Conservation (phyloP, 805 yeast genomes). For the Teunomyces atbi region DNA sequence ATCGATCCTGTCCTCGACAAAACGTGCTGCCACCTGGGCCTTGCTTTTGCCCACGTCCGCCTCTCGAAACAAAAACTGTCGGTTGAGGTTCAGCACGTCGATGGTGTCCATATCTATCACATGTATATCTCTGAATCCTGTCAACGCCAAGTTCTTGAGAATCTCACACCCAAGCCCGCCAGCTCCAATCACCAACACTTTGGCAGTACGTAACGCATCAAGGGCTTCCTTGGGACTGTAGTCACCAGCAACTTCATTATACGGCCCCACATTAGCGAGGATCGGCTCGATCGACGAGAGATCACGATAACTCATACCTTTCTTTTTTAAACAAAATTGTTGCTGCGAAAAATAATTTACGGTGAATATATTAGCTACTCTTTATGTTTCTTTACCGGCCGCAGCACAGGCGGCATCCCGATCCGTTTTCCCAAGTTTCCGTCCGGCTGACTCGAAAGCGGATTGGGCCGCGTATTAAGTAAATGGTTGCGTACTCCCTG, state of each 20-base stretch:
- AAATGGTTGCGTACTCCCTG: background rate
- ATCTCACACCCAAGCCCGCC: constrained; percentile 87
- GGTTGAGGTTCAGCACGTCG: constrained; percentile 70
- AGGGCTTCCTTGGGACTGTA: constrained; percentile 23
- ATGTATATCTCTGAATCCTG: constrained; percentile 65
- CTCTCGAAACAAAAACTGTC: constrained; percentile 69
- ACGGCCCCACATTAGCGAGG: constrained; percentile 34
- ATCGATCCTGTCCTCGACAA: constrained; percentile 47
- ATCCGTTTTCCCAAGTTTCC: constrained; percentile 25
- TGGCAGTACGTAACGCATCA: constrained; percentile 19
- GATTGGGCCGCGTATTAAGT: background rate
- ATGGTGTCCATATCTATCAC: constrained; percentile 83
- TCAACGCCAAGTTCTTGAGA: constrained; percentile 63
- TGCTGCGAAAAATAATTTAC: too few relatives aligned
- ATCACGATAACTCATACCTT: constrained; percentile 6
- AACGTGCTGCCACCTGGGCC: constrained; percentile 62
- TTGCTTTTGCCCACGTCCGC: constrained; percentile 64
- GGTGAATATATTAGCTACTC: constrained; percentile 8
- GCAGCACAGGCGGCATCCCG: constrained; percentile 35
- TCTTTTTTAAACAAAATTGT: background rate
- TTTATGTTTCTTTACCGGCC: constrained; percentile 25
- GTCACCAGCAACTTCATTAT: constrained; percentile 37
- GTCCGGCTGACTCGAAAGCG: constrained; percentile 1
- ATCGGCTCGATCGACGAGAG: constrained; percentile 18
- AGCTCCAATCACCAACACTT: constrained; percentile 61